Base-by-base conservation (phyloP, 106 monocot species). In the Triglochin maritima region DNA sequence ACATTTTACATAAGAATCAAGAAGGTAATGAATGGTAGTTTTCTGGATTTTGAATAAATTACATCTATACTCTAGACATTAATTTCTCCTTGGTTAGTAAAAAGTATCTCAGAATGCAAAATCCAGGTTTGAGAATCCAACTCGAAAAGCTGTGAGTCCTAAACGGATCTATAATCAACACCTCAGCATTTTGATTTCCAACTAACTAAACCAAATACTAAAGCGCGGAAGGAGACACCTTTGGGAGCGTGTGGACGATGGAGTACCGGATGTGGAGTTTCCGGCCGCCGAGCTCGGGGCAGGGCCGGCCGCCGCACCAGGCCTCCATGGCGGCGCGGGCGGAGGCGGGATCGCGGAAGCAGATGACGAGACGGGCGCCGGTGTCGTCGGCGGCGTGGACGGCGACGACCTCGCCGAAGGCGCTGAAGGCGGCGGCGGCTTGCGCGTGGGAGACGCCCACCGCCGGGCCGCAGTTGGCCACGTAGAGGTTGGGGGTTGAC, bases 391-490 rank as follows among this genome's bases (percentile, higher is more conserved):
- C 92, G 12, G 77, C 63, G 74, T 92, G 80, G 43, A 98, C 77
- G 43, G 72, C 82, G 2, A 72, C 46, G 15, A 98, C 84, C 10
- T 84, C 67, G 4, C 98, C 92, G 69, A 92, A 98, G 17, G 41
- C 47, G 66, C 64, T 46, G 69, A 98, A 98, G 9, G 70, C 84
- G 12, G 79, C 70, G 81, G 80, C 63, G 15, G 92, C 78, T 13
- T 64, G 68, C 10, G 74, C 48, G 62, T 71, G 72, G 13, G 86
- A 76, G 52, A 92, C 17, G 6, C 92, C 98, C 69, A 98, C 84
- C 43, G 86, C 74, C 5, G 92, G 88, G 11, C 92, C 98, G 65
- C 91, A 98, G 79, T 98, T 98, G 49, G 92, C 88, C 13, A 98
- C 98, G 76, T 84, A 98, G 6, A 98, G 75, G 48, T 84, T 92